Evolutionary conservation across 495 filamentous ascomycete species (phyloP), one percentile per base, ranked within the genome.

Genomic region (Penicillium longicatenatum): DNA sequence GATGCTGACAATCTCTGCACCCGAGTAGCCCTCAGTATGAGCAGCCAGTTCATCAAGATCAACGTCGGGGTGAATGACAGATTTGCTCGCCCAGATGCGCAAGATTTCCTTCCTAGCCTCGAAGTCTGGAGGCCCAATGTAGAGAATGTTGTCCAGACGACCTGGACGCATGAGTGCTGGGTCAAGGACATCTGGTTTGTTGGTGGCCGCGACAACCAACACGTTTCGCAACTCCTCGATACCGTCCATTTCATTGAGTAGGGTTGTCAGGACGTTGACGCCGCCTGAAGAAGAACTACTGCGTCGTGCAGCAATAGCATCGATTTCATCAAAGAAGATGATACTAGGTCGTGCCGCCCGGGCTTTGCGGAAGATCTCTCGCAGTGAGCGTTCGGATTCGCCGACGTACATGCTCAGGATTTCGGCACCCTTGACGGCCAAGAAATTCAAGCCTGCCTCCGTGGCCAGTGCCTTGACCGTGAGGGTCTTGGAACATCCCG

Each of bases 261-360:
- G 69, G 2, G 94, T 95, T 4, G 93, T 95, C 3, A 98, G 79
- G 14, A 96, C 89, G 71, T 97, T 94, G 20, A 96, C 79, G 22
- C 82, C 77, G 4, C 73, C 75, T 21, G 81, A 75, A 14, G 78
- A 73, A 30, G 71, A 74, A 37, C 76, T 76, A 33, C 85, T 80
- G 21, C 92, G 82, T 58, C 85, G 84, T 10, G 87, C 85, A n/a
- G 86, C 92, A 55, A 98, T 92, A 6, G 92, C 86, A 75, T 98
- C 94, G 64, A 98, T 95, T 70, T 98, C 94, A 70, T 98, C 94
- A 66, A 98, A 98, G 78, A 98, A 98, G 57, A 98, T 92, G 68
- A 98, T 93, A 69, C 89, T 91, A 4, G 94, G 94, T 52, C 86
- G 86, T 22, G 93, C 94, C 39, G 89, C 87, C 43, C 91, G 81